These are phyloP conservation scores for Pseudonitzschia multistriata DNA, from an alignment of 108 stramenopile species.

Conservation along the genomic window DNA sequence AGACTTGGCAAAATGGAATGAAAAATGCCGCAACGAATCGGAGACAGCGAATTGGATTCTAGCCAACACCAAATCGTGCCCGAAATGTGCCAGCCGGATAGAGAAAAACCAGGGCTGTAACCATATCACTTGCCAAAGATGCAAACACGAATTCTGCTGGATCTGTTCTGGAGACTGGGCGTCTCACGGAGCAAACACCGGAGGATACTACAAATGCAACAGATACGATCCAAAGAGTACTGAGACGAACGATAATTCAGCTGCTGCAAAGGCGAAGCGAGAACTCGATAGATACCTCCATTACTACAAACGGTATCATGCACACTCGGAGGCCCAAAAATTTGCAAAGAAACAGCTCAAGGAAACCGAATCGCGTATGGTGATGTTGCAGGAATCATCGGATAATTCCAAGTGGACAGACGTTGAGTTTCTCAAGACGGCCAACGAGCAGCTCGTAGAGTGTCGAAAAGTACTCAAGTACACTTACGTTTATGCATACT, in stretches of 20 bases:
- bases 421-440: constrained; percentile 96
- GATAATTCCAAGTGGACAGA: constrained; percentile 91
- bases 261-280: constrained; percentile 85
- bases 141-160: constrained; percentile 97
- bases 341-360: constrained; percentile 89
- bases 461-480: constrained; percentile 97
- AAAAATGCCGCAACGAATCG: constrained; percentile 93
- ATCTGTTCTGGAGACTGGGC: constrained; percentile 96
- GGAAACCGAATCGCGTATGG: constrained; percentile 89
- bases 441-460: constrained; percentile 95
- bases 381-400: constrained; percentile 83
- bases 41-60: constrained; percentile 99
- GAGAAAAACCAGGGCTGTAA: constrained; percentile 99
- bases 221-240: constrained; percentile 55
- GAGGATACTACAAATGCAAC: constrained; percentile 99
- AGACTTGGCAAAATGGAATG: constrained; percentile 83
- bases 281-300: constrained; percentile 98
- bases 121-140: constrained; percentile 90
- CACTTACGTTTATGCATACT: constrained; percentile 94
- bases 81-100: constrained; percentile 95
- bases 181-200: constrained; percentile 95
- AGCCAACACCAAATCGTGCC: constrained; percentile 97
- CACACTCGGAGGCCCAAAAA: constrained; percentile 88
- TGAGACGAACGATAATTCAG: constrained; percentile 53
- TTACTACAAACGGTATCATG: constrained; percentile 97